phyloP scores from a whole-genome alignment of 176 grass and related monocot species.

The Oryza glaberrima region DNA sequence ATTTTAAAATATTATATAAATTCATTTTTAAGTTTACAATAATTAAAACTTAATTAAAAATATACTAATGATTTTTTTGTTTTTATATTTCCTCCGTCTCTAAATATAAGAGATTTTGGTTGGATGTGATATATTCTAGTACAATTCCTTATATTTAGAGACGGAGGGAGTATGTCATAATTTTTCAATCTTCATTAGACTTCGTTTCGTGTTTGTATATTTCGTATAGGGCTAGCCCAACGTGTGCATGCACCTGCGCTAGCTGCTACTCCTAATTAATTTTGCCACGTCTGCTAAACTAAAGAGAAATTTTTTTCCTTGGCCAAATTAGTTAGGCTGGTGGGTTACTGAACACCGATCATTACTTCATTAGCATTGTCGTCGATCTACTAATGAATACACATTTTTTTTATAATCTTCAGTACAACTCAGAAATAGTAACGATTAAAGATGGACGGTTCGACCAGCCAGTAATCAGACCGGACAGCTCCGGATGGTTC shows the following conservation, averaged over 20 bases:
- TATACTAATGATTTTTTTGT: too few species aligned
- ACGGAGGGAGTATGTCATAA: too few species aligned
- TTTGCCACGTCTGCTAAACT: background rate
- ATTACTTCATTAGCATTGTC: background rate
- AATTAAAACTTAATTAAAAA: too few species aligned
- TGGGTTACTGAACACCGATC: background rate
- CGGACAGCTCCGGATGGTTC: conserved; percentile 23
- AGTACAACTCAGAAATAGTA: background rate
- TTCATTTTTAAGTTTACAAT: too few species aligned
- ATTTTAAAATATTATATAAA: too few species aligned
- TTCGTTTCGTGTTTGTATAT: too few species aligned
- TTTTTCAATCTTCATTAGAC: too few species aligned
- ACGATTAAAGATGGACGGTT: background rate
- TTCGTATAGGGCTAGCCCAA: background rate
- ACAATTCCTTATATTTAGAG: too few species aligned
- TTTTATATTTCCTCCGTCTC: too few species aligned
- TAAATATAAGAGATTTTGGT: too few species aligned
- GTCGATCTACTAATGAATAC: background rate
- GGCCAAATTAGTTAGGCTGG: background rate
- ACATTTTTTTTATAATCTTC: background rate
- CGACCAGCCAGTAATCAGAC: background rate
- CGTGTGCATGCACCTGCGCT: background rate
- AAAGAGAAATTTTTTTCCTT: background rate
- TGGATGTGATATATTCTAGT: too few species aligned
- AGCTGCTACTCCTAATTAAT: background rate